phyloP scores from a whole-genome alignment of 2,329 filamentous ascomycete genomes.

The Penicillium sp. region DNA sequence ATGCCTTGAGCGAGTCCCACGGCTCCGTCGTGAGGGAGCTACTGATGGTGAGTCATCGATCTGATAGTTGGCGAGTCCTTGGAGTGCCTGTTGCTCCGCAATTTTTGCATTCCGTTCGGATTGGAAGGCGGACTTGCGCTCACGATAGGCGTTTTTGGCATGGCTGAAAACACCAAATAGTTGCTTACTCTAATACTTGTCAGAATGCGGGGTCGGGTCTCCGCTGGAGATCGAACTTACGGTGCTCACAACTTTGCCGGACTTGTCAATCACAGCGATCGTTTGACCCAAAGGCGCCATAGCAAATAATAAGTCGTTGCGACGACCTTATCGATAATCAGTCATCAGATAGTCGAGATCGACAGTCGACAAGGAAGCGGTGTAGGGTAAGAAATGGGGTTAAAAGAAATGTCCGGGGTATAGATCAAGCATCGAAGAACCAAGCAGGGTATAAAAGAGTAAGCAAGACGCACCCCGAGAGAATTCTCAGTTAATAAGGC shows the following conservation, averaged over 20 bases:
- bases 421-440: constrained; percentile 3
- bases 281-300: constrained; percentile 58
- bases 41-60: constrained; percentile 47
- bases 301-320: constrained; percentile 10
- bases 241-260: constrained; percentile 85
- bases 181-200: constrained; percentile 71
- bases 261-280: constrained; percentile 85
- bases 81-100: constrained; percentile 59
- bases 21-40: constrained; percentile 44
- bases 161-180: constrained; percentile 89
- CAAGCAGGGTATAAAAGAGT: constrained; percentile 2
- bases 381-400: constrained; percentile 2
- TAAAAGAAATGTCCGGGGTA: not conserved
- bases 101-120: constrained; percentile 62
- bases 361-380: constrained; percentile 11
- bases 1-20: constrained; percentile 27
- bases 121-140: constrained; percentile 79
- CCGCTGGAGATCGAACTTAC: constrained; percentile 49
- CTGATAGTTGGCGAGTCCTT: constrained; percentile 50
- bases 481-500: not conserved
- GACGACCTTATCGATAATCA: constrained; percentile 12
- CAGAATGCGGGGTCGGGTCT: constrained; percentile 14
- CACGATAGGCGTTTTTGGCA: constrained; percentile 80
- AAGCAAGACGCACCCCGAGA: not conserved
- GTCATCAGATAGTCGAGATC: constrained; percentile 14